A percentile compares a stretch with the other conserved stretches of the same genome.
Conservation (phyloP, 129 eudicot species). For the Lactuca saligna region DNA sequence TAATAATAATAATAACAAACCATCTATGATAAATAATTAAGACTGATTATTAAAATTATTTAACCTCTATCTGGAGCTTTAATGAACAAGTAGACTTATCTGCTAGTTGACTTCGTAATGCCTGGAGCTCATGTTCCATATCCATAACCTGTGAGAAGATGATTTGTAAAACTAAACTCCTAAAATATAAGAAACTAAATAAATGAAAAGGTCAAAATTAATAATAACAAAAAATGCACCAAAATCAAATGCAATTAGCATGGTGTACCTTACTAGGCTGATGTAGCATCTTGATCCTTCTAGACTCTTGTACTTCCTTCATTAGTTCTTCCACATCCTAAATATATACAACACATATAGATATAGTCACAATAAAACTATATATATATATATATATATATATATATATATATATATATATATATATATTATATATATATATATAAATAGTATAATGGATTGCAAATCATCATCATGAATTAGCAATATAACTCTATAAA, state of each 20-base stretch:
- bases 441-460: not conserved
- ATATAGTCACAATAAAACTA: not conserved
- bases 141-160: conserved; percentile 75
- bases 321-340: too few species aligned
- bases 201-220: not conserved
- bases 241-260: too few species aligned
- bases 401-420: too few species aligned
- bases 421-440: too few species aligned
- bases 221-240: too few species aligned
- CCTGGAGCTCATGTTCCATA: conserved; percentile 93
- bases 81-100: conserved; percentile 81
- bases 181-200: too few species aligned
- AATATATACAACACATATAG: conserved; percentile 26
- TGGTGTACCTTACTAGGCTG: too few species aligned
- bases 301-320: too few species aligned
- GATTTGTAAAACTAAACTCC: not conserved
- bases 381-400: too few species aligned
- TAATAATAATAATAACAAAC: not conserved
- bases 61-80: conserved; percentile 88
- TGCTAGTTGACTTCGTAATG: conserved; percentile 68
- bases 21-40: conserved; percentile 10
- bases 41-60: not conserved
- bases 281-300: too few species aligned
- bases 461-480: not conserved
- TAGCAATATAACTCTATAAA: too few species aligned